Percentiles rank a stretch among this genome's conserved stretches.
Conservation (phyloP, 2,329 filamentous ascomycete species). For the Microdochium bolleyi region DNA sequence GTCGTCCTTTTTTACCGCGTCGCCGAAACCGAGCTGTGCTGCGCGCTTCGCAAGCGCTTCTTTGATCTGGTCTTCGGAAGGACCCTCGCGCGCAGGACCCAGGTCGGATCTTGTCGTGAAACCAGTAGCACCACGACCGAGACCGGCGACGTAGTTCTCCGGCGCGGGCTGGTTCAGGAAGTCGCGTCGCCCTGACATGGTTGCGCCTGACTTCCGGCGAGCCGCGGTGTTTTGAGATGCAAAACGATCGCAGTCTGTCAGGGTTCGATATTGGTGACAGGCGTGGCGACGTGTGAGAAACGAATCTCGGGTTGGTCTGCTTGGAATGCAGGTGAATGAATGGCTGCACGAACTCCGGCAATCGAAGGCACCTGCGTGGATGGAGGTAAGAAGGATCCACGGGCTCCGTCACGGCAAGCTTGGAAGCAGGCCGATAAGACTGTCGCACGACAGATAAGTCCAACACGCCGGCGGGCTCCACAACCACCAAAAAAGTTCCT, state of each 20-base stretch:
- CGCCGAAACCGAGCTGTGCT: constrained; percentile 65
- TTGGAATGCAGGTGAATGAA: too few relatives aligned
- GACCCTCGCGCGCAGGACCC: constrained; percentile 88
- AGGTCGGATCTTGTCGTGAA: constrained; percentile 97
- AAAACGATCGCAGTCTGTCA: neutral
- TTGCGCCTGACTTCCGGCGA: neutral
- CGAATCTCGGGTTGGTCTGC: too few relatives aligned
- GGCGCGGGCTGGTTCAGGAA: constrained; percentile 82
- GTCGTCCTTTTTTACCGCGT: constrained; percentile 61
- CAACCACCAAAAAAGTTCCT: neutral
- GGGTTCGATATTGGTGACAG: constrained; percentile 6
- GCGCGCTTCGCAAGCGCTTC: constrained; percentile 93
- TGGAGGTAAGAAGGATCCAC: too few relatives aligned
- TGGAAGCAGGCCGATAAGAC: too few relatives aligned
- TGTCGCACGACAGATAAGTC: neutral
- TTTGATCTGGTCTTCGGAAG: constrained; percentile 96
- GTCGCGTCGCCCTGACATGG: constrained; percentile 52
- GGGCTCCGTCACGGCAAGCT: too few relatives aligned
- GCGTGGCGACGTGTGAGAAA: neutral
- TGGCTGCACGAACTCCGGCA: too few relatives aligned
- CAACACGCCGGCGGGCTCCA: neutral
- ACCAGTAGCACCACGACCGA: constrained; percentile 94
- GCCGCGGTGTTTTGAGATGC: neutral
- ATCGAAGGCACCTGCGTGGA: too few relatives aligned
- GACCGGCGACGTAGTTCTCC: constrained; percentile 88